Evolutionary conservation across 768 basidiomycete genomes (phyloP).

Genomic region (Asterophora lycoperdoides): DNA sequence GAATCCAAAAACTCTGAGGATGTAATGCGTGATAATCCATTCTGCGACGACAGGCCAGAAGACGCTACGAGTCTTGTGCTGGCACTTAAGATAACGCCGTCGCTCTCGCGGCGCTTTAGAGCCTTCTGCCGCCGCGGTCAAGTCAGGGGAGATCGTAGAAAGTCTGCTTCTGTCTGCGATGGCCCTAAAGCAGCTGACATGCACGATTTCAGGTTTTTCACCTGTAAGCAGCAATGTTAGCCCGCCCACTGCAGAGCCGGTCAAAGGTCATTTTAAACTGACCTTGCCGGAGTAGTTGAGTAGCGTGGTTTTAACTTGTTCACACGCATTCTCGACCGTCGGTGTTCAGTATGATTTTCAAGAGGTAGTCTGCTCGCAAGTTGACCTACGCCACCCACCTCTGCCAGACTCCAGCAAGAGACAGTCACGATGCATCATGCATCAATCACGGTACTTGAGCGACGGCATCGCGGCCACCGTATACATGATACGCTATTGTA

Average conservation of each 20-base stretch:
- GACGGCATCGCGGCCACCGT: constrained; percentile 6
- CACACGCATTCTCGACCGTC: constrained; percentile 3
- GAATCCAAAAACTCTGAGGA: too few species aligned
- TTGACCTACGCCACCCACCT: constrained; percentile 6
- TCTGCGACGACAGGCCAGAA: neutral
- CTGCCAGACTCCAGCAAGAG: constrained; percentile 10
- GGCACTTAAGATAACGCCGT: neutral
- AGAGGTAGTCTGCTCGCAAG: constrained; percentile 6
- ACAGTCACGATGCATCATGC: too few species aligned
- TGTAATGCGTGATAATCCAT: neutral
- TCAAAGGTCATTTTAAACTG: neutral
- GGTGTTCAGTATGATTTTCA: neutral
- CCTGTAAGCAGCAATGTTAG: neutral
- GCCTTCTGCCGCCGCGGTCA: neutral
- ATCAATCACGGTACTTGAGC: constrained; percentile 5
- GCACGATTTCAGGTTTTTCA: neutral
- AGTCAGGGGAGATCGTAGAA: neutral
- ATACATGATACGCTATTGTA: neutral
- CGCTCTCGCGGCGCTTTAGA: constrained; percentile 1
- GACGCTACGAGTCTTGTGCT: neutral
- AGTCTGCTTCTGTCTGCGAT: neutral
- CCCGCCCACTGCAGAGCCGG: neutral
- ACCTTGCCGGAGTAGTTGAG: constrained; percentile 7
- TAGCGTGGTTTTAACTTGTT: neutral
- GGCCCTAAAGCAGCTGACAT: neutral